Percentiles rank a stretch among this genome's conserved stretches.
phyloP scores from a whole-genome alignment of 257 asterid genomes.

The Solanum pinnatisectum region DNA sequence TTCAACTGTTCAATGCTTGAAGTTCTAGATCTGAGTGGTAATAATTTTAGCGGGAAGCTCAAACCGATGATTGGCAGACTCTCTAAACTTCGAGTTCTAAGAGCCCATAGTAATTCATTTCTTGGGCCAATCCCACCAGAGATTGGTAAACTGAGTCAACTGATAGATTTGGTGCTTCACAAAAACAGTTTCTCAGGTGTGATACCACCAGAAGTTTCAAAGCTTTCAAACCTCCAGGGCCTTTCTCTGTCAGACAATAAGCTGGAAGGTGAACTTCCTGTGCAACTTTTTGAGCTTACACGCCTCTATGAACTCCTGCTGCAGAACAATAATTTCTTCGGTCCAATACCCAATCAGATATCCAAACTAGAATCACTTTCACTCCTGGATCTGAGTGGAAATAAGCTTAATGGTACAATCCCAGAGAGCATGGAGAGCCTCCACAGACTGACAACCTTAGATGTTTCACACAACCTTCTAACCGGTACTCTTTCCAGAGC shows the following conservation, averaged over 20 bases:
- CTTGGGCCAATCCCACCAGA: slow-evolving; percentile 54
- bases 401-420: slow-evolving; percentile 56
- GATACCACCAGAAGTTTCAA: slow-evolving; percentile 48
- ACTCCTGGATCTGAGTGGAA: slow-evolving; percentile 51
- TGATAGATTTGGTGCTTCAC: slow-evolving; percentile 38
- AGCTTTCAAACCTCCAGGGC: slow-evolving; percentile 53
- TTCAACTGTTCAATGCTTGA: slow-evolving; percentile 49
- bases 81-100: slow-evolving; percentile 30
- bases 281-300: slow-evolving; percentile 38
- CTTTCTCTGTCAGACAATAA: slow-evolving; percentile 33
- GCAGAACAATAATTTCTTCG: slow-evolving; percentile 37
- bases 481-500: slow-evolving; percentile 41
- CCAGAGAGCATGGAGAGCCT: slow-evolving; percentile 37
- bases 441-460: slow-evolving; percentile 27
- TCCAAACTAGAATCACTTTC: slow-evolving; percentile 40
- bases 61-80: slow-evolving; percentile 39
- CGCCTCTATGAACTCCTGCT: slow-evolving; percentile 40
- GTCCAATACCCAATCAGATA: slow-evolving; percentile 47
- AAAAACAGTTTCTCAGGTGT: slow-evolving; percentile 48
- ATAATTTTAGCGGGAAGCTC: slow-evolving; percentile 34
- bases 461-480: slow-evolving; percentile 53
- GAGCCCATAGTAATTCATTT: slow-evolving; percentile 21
- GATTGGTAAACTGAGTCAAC: slow-evolving; percentile 42
- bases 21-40: slow-evolving; percentile 30
- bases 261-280: slow-evolving; percentile 52